Evolutionary conservation across 495 filamentous ascomycete genomes (phyloP).

Genomic region (Penicillium odoratum): DNA sequence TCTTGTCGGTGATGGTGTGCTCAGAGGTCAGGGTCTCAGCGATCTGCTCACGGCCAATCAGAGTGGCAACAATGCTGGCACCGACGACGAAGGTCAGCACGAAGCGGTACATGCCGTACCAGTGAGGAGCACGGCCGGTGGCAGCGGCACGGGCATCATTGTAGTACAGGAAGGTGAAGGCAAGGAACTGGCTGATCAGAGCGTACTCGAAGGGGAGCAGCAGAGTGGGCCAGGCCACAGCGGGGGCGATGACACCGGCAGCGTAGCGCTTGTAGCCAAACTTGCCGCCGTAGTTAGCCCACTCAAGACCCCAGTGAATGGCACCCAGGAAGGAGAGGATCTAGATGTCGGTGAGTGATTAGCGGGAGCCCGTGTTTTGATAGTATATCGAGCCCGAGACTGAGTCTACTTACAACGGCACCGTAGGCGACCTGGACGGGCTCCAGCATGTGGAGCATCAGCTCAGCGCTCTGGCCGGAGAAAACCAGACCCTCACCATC

Average conservation of each 20-base stretch:
- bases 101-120: conserved; percentile 95
- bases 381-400: background rate
- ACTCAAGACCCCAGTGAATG: conserved; percentile 91
- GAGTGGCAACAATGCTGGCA: conserved; percentile 76
- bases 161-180: conserved; percentile 89
- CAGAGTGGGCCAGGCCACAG: conserved; percentile 90
- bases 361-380: conserved; percentile 6
- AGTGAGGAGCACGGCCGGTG: conserved; percentile 80
- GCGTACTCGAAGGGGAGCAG: conserved; percentile 86
- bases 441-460: conserved; percentile 77
- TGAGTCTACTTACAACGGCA: conserved; percentile 66
- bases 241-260: conserved; percentile 78
- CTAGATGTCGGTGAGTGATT: conserved; percentile 34
- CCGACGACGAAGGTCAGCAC: conserved; percentile 94
- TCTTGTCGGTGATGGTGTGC: conserved; percentile 58
- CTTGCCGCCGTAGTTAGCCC: conserved; percentile 70
- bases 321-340: conserved; percentile 96
- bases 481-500: conserved; percentile 66
- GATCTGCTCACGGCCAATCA: conserved; percentile 86
- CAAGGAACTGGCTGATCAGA: conserved; percentile 83
- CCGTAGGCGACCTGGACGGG: conserved; percentile 93
- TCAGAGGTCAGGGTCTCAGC: conserved; percentile 51
- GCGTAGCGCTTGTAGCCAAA: conserved; percentile 76
- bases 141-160: conserved; percentile 74
- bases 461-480: conserved; percentile 67